These are phyloP conservation scores for Calonectria pseudoreteaudii DNA, from an alignment of 2,329 filamentous ascomycete species.

Conservation along the genomic window DNA sequence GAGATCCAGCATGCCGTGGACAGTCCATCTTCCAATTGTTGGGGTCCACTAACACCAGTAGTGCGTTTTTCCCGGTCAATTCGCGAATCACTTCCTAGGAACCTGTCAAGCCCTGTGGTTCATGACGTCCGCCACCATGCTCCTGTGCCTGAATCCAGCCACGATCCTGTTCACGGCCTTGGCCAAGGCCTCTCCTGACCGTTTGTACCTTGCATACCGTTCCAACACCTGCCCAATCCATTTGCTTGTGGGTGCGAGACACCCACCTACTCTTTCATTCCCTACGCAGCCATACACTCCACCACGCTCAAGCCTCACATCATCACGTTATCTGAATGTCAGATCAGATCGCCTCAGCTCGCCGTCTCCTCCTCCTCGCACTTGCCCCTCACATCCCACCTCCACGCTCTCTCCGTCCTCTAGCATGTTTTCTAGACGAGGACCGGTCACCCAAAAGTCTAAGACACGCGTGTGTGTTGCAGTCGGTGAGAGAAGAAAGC, in stretches of 20 bases:
- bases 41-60: neutral
- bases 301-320: neutral
- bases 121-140: constrained; percentile 5
- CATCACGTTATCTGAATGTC: neutral
- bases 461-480: constrained; percentile 30
- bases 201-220: constrained; percentile 18
- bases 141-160: constrained; percentile 4
- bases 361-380: constrained; percentile 10
- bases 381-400: constrained; percentile 31
- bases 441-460: constrained; percentile 22
- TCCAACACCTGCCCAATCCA: constrained; percentile 13
- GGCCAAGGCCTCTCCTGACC: constrained; percentile 1
- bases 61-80: neutral
- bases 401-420: neutral
- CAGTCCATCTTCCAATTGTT: constrained; percentile 13
- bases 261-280: neutral
- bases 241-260: constrained; percentile 2
- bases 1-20: constrained; percentile 20
- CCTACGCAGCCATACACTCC: neutral
- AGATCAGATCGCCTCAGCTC: neutral
- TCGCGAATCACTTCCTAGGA: constrained; percentile 4
- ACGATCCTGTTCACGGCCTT: neutral
- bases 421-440: constrained; percentile 7
- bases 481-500: constrained; percentile 17
- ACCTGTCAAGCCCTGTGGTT: neutral